A percentile compares a stretch with the other conserved stretches of the same genome.
These are phyloP conservation scores for Metarhizium rileyi DNA, from an alignment of 2,329 filamentous ascomycete genomes.

Conservation along the genomic window DNA sequence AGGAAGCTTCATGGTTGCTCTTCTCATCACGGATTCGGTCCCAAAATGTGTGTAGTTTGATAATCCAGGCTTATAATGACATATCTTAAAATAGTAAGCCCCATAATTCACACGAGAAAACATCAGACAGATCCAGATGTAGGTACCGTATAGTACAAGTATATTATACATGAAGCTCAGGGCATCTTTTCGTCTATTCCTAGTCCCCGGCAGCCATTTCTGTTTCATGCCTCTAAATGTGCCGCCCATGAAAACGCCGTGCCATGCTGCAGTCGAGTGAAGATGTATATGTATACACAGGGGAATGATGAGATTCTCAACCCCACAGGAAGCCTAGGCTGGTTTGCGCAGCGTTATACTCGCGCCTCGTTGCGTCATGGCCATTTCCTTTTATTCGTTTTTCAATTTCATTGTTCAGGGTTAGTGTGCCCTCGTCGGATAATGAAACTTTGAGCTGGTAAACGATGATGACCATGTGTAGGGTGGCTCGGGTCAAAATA, in stretches of 20 bases:
- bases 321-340: constrained; percentile 2
- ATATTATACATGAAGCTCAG: constrained; percentile 7
- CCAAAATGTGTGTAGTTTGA: no score
- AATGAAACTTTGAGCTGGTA: no score
- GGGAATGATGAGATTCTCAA: constrained; percentile 5
- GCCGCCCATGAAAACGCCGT: constrained; percentile 32
- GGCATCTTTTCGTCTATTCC: constrained; percentile 8
- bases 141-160: constrained; percentile 10
- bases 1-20: no score
- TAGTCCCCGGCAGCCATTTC: constrained; percentile 18
- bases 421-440: neutral
- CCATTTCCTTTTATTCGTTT: neutral
- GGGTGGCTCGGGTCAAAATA: neutral
- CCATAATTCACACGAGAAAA: constrained; percentile 4
- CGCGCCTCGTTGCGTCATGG: neutral
- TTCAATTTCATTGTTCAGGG: neutral
- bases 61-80: neutral
- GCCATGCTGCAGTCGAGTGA: constrained; percentile 46
- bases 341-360: neutral
- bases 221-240: constrained; percentile 15
- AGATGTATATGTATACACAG: constrained; percentile 36
- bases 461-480: no score
- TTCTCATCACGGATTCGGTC: neutral
- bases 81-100: neutral
- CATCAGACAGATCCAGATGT: neutral